Evolutionary conservation across 108 stramenopile genomes (phyloP), one percentile per base, ranked within the genome.

Genomic region (Asterionellopsis glacialis): DNA sequence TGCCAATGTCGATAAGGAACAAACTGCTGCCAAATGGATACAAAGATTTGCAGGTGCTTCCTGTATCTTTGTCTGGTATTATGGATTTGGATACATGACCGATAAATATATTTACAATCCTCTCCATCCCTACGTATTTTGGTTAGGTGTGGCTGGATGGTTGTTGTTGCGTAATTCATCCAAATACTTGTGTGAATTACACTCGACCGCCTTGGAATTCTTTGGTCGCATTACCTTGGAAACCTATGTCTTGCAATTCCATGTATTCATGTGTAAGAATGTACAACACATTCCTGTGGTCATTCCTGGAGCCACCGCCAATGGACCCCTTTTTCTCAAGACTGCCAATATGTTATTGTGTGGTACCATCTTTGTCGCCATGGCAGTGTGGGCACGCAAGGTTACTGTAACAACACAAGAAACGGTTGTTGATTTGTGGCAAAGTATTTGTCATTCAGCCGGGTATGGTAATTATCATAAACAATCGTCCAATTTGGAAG

Each of bases 161-260:
- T 69, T 96, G 39, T 83, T 90, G 90, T 64, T 96, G 39, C 93
- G 95, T 54, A 96, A 96, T 65, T 69, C 85, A 21, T 79, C 71
- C 19, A 82, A 88, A 27, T 90, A 95, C 64, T 59, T 91, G 64
- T 77, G 75, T 13, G 84, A 85, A 51, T 69, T 73, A 26, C 80
- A 85, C 51, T 78, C 77, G 41, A 72, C 72, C 19, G 78, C 80
- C 19, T 75, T 96, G 53, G 91, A 93, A 63, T 85, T 82, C 57
- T 65, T 96, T 27, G 95, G 95, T 15, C 84, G 91, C 67, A 84
- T 86, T 45, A 96, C 95, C 14, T 60, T 96, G 25, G 95, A 96
- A 72, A 96, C 95, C 9, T 96, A 96, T 67, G 88, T 96, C 21
- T 83, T 95, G 54, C 95, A 96, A 73, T 94, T 94, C 73, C 95